A percentile compares a stretch with the other conserved stretches of the same genome.
These are phyloP conservation scores for Amesomyces nigricolor DNA, from an alignment of 2,329 filamentous ascomycete genomes.

Conservation along the genomic window DNA sequence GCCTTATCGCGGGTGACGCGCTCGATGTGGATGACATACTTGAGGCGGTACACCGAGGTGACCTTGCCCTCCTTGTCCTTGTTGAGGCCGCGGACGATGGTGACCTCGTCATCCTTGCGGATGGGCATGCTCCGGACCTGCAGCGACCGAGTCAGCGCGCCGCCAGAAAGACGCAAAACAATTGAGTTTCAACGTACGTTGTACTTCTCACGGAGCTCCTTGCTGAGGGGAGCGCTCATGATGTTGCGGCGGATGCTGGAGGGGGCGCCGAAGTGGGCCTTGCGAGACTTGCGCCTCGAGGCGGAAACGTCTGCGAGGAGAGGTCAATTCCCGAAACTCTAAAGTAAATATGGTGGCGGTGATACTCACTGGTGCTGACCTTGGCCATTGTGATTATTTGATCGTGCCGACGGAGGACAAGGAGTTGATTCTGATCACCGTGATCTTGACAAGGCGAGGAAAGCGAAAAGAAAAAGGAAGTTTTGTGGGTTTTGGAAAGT, in stretches of 20 bases:
- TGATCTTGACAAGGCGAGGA: slow-evolving; percentile 23
- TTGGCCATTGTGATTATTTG: slow-evolving; percentile 58
- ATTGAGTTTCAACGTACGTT: slow-evolving; percentile 60
- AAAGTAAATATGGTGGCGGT: not conserved
- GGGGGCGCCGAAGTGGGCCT: slow-evolving; percentile 94
- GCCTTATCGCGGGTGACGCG: slow-evolving; percentile 95
- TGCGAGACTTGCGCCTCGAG: slow-evolving; percentile 97
- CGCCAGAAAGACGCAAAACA: not conserved
- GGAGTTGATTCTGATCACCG: slow-evolving; percentile 26
- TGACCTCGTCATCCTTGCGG: slow-evolving; percentile 96
- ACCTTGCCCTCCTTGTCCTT: slow-evolving; percentile 99
- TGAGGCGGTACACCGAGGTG: slow-evolving; percentile 95
- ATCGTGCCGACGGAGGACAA: slow-evolving; percentile 26
- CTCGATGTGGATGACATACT: slow-evolving; percentile 97
- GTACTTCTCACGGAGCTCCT: slow-evolving; percentile 98
- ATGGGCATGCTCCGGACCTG: slow-evolving; percentile 93
- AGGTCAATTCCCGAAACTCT: slow-evolving; percentile 21
- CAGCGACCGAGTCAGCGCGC: not conserved
- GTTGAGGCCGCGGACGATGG: slow-evolving; percentile 84
- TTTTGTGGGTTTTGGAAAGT: slow-evolving; percentile 23
- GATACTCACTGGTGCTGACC: slow-evolving; percentile 48
- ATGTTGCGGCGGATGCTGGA: slow-evolving; percentile 91
- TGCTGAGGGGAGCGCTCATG: slow-evolving; percentile 93
- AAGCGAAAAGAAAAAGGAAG: slow-evolving; percentile 14
- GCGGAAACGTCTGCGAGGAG: slow-evolving; percentile 55